Evolutionary conservation across 2,329 filamentous ascomycete genomes (phyloP).

Genomic region (Aschersonia sp.): DNA sequence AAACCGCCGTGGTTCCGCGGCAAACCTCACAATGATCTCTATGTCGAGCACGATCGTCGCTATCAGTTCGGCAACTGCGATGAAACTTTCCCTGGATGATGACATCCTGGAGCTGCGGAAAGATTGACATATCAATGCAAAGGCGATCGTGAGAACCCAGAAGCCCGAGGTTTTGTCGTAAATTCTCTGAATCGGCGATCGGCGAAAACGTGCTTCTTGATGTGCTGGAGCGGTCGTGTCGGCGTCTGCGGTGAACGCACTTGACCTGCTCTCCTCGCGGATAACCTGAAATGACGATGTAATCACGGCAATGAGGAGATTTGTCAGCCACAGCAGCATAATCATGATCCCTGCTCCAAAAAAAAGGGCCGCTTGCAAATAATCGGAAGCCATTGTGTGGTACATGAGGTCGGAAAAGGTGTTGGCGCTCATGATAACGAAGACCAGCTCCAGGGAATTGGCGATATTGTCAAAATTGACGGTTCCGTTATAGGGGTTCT

Average conservation of each 20-base stretch:
- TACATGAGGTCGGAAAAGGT: conserved; percentile 95
- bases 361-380: conserved; percentile 70
- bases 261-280: conserved; percentile 85
- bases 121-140: conserved; percentile 66
- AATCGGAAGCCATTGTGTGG: conserved; percentile 82
- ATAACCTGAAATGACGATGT: conserved; percentile 98
- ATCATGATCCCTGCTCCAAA: conserved; percentile 67
- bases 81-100: conserved; percentile 41
- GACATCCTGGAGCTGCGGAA: conserved; percentile 67
- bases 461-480: conserved; percentile 92
- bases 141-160: conserved; percentile 71
- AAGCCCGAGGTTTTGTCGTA: conserved; percentile 62
- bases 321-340: conserved; percentile 91
- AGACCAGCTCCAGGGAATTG: conserved; percentile 84
- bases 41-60: conserved; percentile 67
- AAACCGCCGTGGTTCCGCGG: conserved; percentile 69
- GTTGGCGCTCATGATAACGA: conserved; percentile 97
- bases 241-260: conserved; percentile 75
- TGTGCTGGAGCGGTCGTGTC: conserved; percentile 23
- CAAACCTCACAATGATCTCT: conserved; percentile 71
- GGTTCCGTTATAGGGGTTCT: conserved; percentile 70
- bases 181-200: conserved; percentile 46
- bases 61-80: conserved; percentile 56
- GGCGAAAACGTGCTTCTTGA: conserved; percentile 22
- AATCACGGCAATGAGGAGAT: conserved; percentile 89